These are phyloP conservation scores for Pezicula neosporulosa DNA, from an alignment of 2,329 filamentous ascomycete genomes.

Conservation along the genomic window DNA sequence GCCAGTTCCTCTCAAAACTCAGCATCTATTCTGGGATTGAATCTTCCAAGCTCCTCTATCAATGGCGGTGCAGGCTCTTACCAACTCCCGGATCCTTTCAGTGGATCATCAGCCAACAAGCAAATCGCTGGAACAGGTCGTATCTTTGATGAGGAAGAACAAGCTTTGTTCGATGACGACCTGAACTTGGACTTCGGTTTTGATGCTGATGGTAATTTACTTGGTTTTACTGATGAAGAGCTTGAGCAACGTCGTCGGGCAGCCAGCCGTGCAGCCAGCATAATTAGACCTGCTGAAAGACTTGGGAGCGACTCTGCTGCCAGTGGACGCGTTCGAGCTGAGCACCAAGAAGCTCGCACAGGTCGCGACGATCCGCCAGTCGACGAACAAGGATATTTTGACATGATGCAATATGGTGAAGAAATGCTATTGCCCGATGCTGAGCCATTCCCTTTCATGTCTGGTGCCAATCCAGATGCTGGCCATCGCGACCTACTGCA, in stretches of 20 bases:
- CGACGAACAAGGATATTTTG: conserved; percentile 24
- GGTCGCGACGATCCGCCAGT: conserved; percentile 19
- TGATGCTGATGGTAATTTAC: conserved; percentile 57
- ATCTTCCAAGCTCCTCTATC: conserved; percentile 44
- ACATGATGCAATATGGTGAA: conserved; percentile 22
- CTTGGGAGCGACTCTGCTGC: conserved; percentile 30
- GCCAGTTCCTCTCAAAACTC: conserved; percentile 13
- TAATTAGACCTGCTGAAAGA: conserved; percentile 6
- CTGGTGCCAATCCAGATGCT: conserved; percentile 9
- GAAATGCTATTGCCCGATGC: conserved; percentile 26
- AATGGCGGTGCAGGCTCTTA: conserved; percentile 32
- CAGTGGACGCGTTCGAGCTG: conserved; percentile 35
- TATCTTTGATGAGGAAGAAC: conserved; percentile 33
- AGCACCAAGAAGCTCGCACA: conserved; percentile 36
- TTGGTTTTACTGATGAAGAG: conserved; percentile 36
- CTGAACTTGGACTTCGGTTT: conserved; percentile 50
- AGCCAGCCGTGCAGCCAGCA: conserved; percentile 4
- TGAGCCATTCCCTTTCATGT: conserved; percentile 24
- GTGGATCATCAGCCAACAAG: conserved; percentile 31
- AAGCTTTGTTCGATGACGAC: conserved; percentile 43
- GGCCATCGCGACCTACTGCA: neutral
- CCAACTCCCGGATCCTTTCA: conserved; percentile 25
- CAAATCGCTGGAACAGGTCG: conserved; percentile 18
- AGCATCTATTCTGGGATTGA: conserved; percentile 36
- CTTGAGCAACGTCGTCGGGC: conserved; percentile 11